These are phyloP conservation scores for Kwoniella botswanensis DNA, from an alignment of 768 basidiomycete genomes.

Conservation along the genomic window DNA sequence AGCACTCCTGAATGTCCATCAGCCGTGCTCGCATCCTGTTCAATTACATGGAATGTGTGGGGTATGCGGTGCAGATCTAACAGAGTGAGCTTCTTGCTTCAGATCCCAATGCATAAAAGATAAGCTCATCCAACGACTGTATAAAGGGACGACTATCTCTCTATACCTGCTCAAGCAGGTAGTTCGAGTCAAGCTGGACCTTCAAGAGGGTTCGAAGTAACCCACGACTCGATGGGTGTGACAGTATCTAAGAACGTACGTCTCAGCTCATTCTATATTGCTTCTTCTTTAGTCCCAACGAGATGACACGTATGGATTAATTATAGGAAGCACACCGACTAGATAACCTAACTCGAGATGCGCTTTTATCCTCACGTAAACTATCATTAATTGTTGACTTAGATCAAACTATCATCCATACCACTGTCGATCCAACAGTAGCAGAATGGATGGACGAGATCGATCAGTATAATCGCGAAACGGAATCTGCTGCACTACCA, in stretches of 20 bases:
- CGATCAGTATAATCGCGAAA: slow-evolving; percentile 19
- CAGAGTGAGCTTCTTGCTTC: slow-evolving; percentile 35
- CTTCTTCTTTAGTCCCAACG: neutral
- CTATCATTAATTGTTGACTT: slow-evolving; percentile 97
- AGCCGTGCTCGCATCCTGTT: slow-evolving; percentile 96
- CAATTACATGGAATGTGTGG: slow-evolving; percentile 92
- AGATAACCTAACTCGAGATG: slow-evolving; percentile 78
- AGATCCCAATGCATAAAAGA: neutral
- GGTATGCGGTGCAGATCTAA: slow-evolving; percentile 94
- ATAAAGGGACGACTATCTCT: slow-evolving; percentile 53
- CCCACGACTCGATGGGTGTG: slow-evolving; percentile 87
- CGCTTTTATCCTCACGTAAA: slow-evolving; percentile 74
- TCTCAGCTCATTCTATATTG: slow-evolving; percentile 2
- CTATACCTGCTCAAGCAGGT: slow-evolving; percentile 20
- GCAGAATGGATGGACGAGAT: slow-evolving; percentile 87
- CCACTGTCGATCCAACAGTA: slow-evolving; percentile 96
- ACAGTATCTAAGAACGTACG: slow-evolving; percentile 72
- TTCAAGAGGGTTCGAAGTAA: slow-evolving; percentile 65
- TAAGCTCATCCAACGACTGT: neutral
- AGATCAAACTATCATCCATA: slow-evolving; percentile 98
- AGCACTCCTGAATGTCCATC: slow-evolving; percentile 66
- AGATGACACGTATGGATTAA: too few species aligned
- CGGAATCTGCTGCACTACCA: neutral
- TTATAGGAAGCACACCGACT: slow-evolving; percentile 79
- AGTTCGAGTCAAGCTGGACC: slow-evolving; percentile 30